Base-by-base conservation (phyloP, 768 basidiomycete genomes). In the Pulveroboletus sp. region DNA sequence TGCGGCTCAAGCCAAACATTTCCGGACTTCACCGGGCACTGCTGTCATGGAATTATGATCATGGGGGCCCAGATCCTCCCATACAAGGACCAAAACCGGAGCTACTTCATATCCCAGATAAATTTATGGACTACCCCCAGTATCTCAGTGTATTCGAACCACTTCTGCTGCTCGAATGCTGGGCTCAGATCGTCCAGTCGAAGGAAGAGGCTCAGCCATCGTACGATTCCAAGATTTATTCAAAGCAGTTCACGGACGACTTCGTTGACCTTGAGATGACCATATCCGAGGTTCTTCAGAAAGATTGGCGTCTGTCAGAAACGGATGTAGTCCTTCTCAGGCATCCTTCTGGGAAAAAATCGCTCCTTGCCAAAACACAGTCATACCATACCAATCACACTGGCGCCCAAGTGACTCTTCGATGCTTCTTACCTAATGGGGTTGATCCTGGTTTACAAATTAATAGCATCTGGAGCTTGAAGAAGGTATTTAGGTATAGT, bases 41-140 rank as follows among this genome's bases (percentile, higher is more conserved):
- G 27, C 69, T 99, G 1, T 83, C 89, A 1, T 99, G 96, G 96
- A 74, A 88, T 65, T 92, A 92, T 54, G 78, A 85, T 40, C 80
- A 90, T 56, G 64, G 63, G 10, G 82, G 85, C 18, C 65, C 80
- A 33, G 67, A 76, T 35, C 90, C 87, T 36, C 86, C 91, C 1
- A 71, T 73, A n/a, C 64, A 69, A 15, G 62, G 56, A 43, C 41
- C 54, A 37, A 71, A 65, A 39, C 57, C 72, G 5, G 44, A 63
- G 1, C 60, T 76, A 28, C 43, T 65, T 11, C 69, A 66, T 15
- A 75, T 96, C 8, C 88, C 89, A 0, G 77, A 82, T 47, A 71
- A 65, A 10, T 98, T 97, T 66, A 49, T 58, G 2, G 76, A 80
- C 44, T 78, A 84, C 50, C 64, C 71, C 1, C 79, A 90, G 17